Evolutionary conservation across 1,284 basidiomycete genomes (phyloP).

Genomic region (Ceratobasidium sp.): DNA sequence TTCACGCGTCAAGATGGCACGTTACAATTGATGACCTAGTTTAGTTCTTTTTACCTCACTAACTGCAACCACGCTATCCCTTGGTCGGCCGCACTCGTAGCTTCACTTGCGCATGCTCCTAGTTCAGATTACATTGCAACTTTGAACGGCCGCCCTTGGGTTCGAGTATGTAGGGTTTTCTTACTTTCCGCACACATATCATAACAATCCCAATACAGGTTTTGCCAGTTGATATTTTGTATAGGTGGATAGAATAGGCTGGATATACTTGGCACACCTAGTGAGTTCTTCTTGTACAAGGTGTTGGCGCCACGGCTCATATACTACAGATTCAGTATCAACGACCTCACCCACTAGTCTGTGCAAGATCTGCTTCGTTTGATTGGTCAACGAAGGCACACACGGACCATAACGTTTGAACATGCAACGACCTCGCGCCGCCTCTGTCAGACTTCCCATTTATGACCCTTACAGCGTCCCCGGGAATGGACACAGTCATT

Average conservation of each 20-base stretch:
- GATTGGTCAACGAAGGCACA: neutral
- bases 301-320: neutral
- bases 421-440: constrained; percentile 42
- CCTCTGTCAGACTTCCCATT: constrained; percentile 36
- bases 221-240: constrained; percentile 4
- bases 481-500: constrained; percentile 35
- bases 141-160: constrained; percentile 8
- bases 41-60: constrained; percentile 18
- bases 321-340: neutral
- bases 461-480: constrained; percentile 19
- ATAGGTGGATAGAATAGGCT: neutral
- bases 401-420: neutral
- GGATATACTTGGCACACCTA: neutral
- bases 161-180: constrained; percentile 8
- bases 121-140: constrained; percentile 14
- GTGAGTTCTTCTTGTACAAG: neutral
- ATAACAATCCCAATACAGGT: neutral
- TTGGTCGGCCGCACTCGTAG: neutral
- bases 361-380: constrained; percentile 2
- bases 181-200: neutral
- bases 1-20: constrained; percentile 21
- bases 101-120: constrained; percentile 28
- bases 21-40: constrained; percentile 36
- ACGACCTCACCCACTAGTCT: neutral
- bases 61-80: too few species aligned